These are phyloP conservation scores for thale cress (Arabidopsis thaliana) DNA, from an alignment of 345 rosid species.

Conservation along the genomic window TAIR10.1 NC_003075.7:6148001-6148500, in stretches of 20 bases:
- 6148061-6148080: background rate
- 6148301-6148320: slow-evolving; percentile 66
- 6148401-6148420: slow-evolving; percentile 45
- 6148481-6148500: slow-evolving; percentile 70
- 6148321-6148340: slow-evolving; percentile 84
- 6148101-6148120: background rate
- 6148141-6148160: slow-evolving; percentile 58
- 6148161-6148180: slow-evolving; percentile 60
- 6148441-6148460: slow-evolving; percentile 16
- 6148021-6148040: slow-evolving; percentile 38
- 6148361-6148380: slow-evolving; percentile 81
- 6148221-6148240: background rate
- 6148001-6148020: slow-evolving; percentile 85
- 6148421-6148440: background rate
- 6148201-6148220: slow-evolving; percentile 65
- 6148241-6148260: background rate
- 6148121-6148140: background rate
- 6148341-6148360: slow-evolving; percentile 98
- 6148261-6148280: slow-evolving; percentile 51
- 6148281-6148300: slow-evolving; percentile 83
- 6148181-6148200: slow-evolving; percentile 91
- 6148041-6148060: background rate
- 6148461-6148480: slow-evolving; percentile 10
- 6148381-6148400: slow-evolving; percentile 61
- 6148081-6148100: background rate